phyloP scores from a whole-genome alignment of 805 yeast genomes.

The Huiozyma naganishii region DNA sequence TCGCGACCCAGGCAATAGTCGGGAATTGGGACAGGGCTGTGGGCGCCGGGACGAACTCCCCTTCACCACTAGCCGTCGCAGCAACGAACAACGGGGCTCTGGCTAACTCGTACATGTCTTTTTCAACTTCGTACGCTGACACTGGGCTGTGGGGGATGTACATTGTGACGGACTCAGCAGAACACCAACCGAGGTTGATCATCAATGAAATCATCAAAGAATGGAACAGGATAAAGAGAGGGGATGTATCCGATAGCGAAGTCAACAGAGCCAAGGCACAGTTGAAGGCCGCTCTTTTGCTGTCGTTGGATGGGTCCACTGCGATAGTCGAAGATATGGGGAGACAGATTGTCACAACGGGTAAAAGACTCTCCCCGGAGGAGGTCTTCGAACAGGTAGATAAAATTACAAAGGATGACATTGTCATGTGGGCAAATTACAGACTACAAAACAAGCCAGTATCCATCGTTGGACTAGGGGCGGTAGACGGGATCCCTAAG shows the following conservation, averaged over 20 bases:
- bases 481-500: constrained; percentile 59
- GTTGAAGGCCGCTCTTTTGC: constrained; percentile 78
- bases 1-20: constrained; percentile 91
- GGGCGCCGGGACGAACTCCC: constrained; percentile 74
- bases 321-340: constrained; percentile 97
- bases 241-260: constrained; percentile 71
- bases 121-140: constrained; percentile 93
- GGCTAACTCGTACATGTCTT: constrained; percentile 93
- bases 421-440: constrained; percentile 80
- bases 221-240: constrained; percentile 78
- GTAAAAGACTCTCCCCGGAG: constrained; percentile 41
- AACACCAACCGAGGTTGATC: constrained; percentile 52
- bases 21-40: constrained; percentile 96
- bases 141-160: constrained; percentile 98
- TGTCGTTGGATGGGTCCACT: constrained; percentile 89
- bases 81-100: constrained; percentile 43
- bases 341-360: constrained; percentile 92
- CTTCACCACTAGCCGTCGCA: constrained; percentile 68
- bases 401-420: constrained; percentile 65
- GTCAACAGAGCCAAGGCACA: constrained; percentile 92
- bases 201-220: constrained; percentile 70
- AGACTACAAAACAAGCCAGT: constrained; percentile 67
- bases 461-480: constrained; percentile 88
- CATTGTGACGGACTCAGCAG: constrained; percentile 67
- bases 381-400: constrained; percentile 54